Conservation (phyloP, 768 basidiomycete species). For the Kwoniella mangroviensis region DNA sequence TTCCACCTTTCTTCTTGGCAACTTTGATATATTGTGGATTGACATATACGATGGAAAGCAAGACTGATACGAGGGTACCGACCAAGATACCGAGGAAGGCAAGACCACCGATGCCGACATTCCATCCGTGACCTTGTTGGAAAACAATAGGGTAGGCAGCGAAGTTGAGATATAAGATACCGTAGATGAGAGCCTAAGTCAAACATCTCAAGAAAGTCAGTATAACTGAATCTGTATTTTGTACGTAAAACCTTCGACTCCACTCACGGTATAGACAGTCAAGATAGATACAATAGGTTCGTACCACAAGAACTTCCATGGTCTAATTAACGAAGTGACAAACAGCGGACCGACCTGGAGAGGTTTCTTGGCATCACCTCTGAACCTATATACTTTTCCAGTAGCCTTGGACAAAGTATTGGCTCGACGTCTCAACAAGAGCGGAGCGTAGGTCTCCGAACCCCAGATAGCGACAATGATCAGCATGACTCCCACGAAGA, state of each 20-base stretch:
- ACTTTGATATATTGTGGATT: slow-evolving; percentile 58
- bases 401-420: slow-evolving; percentile 49
- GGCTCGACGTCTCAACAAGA: slow-evolving; percentile 52
- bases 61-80: slow-evolving; percentile 48
- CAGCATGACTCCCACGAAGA: slow-evolving; percentile 49
- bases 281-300: slow-evolving; percentile 58
- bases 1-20: slow-evolving; percentile 51
- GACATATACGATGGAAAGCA: slow-evolving; percentile 45
- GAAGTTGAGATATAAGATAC: slow-evolving; percentile 54
- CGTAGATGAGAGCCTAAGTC: slow-evolving; percentile 32
- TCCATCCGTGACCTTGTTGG: slow-evolving; percentile 58
- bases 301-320: slow-evolving; percentile 57
- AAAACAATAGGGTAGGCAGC: slow-evolving; percentile 60
- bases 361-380: slow-evolving; percentile 48
- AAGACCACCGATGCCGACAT: slow-evolving; percentile 58
- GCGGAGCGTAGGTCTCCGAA: slow-evolving; percentile 58
- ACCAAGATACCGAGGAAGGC: slow-evolving; percentile 58
- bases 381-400: slow-evolving; percentile 54
- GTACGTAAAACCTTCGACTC: too few relatives aligned
- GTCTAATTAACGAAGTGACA: slow-evolving; percentile 51
- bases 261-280: slow-evolving; percentile 50
- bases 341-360: slow-evolving; percentile 44
- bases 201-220: background rate
- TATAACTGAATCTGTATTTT: too few relatives aligned
- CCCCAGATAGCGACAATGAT: slow-evolving; percentile 42